Evolutionary conservation across 129 eudicot genomes (phyloP).

Genomic region (Logfia minima): DNA sequence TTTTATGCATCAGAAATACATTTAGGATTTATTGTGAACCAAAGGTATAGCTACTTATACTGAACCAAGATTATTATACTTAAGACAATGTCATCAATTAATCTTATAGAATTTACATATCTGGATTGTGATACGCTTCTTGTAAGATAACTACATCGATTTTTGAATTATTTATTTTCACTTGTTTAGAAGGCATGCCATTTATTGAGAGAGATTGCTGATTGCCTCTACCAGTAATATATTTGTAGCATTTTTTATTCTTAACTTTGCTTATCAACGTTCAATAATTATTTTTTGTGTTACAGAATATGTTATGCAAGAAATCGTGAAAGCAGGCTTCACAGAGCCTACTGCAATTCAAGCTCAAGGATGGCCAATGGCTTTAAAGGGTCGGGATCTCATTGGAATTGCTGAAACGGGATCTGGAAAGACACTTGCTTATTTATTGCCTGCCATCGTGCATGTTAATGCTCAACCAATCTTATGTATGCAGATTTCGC

Average conservation of each 20-base stretch:
- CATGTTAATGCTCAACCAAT: conserved; percentile 98
- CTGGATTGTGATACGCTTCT: neutral
- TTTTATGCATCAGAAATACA: too few species aligned
- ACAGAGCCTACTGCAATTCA: conserved; percentile 98
- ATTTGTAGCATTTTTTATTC: neutral
- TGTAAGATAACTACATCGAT: neutral
- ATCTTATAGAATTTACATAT: neutral
- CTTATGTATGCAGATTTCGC: conserved; percentile 52
- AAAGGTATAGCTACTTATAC: neutral
- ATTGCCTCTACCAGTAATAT: neutral
- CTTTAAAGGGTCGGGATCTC: conserved; percentile 97
- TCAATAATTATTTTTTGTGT: neutral
- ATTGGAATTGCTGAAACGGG: conserved; percentile 99
- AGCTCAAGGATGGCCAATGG: conserved; percentile 99
- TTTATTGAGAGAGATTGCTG: neutral
- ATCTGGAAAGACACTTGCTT: conserved; percentile 97
- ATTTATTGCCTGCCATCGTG: conserved; percentile 86
- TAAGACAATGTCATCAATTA: neutral
- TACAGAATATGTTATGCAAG: conserved; percentile 94
- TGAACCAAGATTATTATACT: neutral
- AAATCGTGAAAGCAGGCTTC: conserved; percentile 89
- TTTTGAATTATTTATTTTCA: neutral
- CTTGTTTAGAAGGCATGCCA: neutral
- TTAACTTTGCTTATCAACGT: neutral
- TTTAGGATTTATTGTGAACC: too few species aligned